Conservation (phyloP, 148 eudicot species). For the Spergularia marina region DNA sequence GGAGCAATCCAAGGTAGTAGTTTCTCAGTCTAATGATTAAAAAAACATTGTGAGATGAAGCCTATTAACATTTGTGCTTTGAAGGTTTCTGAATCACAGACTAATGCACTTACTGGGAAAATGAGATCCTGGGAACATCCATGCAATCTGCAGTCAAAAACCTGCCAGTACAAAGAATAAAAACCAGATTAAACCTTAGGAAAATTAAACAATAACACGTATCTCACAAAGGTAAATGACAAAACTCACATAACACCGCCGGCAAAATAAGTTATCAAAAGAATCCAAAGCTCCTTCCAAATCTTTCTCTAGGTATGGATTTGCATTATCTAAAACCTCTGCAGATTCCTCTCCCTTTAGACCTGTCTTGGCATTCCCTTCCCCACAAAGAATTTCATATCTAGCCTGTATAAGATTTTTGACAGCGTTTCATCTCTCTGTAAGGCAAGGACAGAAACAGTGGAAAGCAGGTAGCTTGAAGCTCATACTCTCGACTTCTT, state of each 20-base stretch:
- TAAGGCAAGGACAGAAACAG: constrained; percentile 67
- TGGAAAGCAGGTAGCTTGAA: constrained; percentile 85
- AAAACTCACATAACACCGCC: constrained; percentile 84
- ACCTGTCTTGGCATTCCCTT: constrained; percentile 37
- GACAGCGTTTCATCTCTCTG: constrained; percentile 86
- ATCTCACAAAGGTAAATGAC: constrained; percentile 10
- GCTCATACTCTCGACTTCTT: constrained; percentile 60
- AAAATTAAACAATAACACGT: background rate
- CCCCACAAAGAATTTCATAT: constrained; percentile 65
- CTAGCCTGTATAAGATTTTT: constrained; percentile 98
- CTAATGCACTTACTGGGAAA: constrained; percentile 66
- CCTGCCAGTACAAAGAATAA: constrained; percentile 50
- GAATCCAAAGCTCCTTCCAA: constrained; percentile 96
- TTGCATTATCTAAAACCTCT: constrained; percentile 33
- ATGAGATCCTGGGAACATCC: constrained; percentile 98
- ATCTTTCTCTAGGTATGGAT: constrained; percentile 76
- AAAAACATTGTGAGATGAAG: constrained; percentile 1
- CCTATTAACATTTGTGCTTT: background rate
- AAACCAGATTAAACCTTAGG: constrained; percentile 12
- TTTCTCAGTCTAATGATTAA: constrained; percentile 63
- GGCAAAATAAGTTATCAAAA: constrained; percentile 91
- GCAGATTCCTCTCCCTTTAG: constrained; percentile 35
- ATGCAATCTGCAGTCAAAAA: constrained; percentile 94
- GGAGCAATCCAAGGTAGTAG: constrained; percentile 57
- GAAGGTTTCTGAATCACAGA: background rate